These are phyloP conservation scores for Allium sativum DNA, from an alignment of 106 monocot species.

Conservation along the genomic window DNA sequence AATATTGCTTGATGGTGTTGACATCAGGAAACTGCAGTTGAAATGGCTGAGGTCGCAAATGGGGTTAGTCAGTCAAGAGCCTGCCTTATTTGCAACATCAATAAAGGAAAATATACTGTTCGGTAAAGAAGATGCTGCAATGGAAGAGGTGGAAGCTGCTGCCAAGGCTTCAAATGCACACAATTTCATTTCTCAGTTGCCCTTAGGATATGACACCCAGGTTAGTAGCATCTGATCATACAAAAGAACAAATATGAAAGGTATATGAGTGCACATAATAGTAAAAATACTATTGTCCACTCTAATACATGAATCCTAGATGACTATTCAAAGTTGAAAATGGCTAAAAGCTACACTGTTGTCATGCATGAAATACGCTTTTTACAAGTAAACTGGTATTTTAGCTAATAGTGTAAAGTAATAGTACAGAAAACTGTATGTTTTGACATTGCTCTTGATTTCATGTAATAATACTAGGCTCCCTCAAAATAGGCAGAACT, in stretches of 20 bases:
- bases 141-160: conserved; percentile 29
- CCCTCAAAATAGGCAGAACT: no score
- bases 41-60: conserved; percentile 64
- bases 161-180: conserved; percentile 38
- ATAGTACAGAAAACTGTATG: background rate
- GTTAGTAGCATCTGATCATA: conserved; percentile 5
- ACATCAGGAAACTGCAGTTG: conserved; percentile 29
- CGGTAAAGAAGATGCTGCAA: conserved; percentile 27
- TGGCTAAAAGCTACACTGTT: background rate
- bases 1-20: conserved; percentile 40
- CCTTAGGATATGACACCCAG: conserved; percentile 41
- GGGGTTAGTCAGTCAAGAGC: conserved; percentile 68
- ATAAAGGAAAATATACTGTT: conserved; percentile 37
- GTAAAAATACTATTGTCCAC: no score
- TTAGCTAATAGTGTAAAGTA: background rate
- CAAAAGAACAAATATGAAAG: background rate
- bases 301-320: no score
- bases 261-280: no score
- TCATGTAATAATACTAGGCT: no score
- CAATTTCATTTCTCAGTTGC: conserved; percentile 37
- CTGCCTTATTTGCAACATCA: conserved; percentile 43
- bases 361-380: background rate
- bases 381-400: background rate
- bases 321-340: background rate
- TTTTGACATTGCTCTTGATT: no score